Conservation (phyloP, 371 early-diverging fungal species). For the Vittaforma corneae region DNA sequence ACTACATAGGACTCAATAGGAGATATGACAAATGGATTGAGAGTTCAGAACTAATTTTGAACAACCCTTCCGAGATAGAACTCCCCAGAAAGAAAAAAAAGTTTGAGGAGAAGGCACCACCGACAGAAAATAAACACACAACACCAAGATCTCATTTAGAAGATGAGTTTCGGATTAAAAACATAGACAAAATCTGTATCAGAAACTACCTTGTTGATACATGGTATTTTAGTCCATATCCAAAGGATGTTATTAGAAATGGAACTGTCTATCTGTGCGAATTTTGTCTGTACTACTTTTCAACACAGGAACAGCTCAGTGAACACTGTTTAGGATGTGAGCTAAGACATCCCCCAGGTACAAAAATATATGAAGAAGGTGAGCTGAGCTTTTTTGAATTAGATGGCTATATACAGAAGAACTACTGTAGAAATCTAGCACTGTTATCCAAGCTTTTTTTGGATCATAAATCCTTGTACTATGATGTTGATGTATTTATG, state of each 20-base stretch:
- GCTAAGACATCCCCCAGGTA: conserved; percentile 80
- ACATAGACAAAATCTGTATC: conserved; percentile 67
- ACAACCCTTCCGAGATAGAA: conserved; percentile 61
- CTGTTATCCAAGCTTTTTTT: conserved; percentile 90
- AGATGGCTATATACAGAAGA: conserved; percentile 71
- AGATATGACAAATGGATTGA: conserved; percentile 93
- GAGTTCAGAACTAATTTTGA: conserved; percentile 64
- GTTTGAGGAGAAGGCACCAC: conserved; percentile 6
- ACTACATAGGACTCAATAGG: conserved; percentile 91
- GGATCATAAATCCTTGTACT: conserved; percentile 97
- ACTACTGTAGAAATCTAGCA: conserved; percentile 90
- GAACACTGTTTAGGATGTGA: conserved; percentile 70
- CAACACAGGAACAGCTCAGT: conserved; percentile 60
- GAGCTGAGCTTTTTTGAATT: conserved; percentile 77
- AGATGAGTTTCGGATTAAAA: conserved; percentile 53
- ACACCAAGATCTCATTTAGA: conserved; percentile 26
- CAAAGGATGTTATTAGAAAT: conserved; percentile 76
- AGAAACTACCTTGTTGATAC: conserved; percentile 72
- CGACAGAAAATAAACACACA: conserved; percentile 23
- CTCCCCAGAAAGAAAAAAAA: conserved; percentile 61
- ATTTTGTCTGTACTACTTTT: conserved; percentile 86
- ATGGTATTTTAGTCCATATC: conserved; percentile 95
- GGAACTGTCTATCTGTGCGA: conserved; percentile 80
- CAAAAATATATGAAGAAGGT: conserved; percentile 86
- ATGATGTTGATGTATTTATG: conserved; percentile 93